These are phyloP conservation scores for Laburnicola sp. DNA, from an alignment of 2,329 filamentous ascomycete genomes.

Conservation along the genomic window DNA sequence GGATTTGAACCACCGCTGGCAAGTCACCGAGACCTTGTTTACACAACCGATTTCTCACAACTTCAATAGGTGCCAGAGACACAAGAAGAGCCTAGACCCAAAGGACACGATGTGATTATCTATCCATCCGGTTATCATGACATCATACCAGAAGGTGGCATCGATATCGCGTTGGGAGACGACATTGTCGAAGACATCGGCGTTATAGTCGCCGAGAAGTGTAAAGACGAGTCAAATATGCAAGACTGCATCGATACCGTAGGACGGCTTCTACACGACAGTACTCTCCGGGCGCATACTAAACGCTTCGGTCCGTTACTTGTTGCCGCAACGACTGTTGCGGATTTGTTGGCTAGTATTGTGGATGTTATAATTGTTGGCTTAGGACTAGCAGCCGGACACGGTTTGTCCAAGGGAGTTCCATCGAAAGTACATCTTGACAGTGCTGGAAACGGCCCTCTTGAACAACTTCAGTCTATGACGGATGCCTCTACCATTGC, in stretches of 20 bases:
- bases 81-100: neutral
- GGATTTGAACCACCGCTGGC: too few relatives aligned
- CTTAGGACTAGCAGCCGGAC: neutral
- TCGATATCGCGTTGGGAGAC: neutral
- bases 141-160: neutral
- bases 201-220: neutral
- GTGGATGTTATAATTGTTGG: neutral
- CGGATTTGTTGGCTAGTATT: neutral
- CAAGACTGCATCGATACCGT: neutral
- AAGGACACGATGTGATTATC: neutral
- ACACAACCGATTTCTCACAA: too few relatives aligned
- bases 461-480: neutral
- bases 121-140: neutral
- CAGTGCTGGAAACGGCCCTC: neutral
- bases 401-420: neutral
- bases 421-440: neutral
- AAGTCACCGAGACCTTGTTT: too few relatives aligned
- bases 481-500: neutral
- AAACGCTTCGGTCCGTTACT: neutral
- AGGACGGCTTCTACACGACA: neutral
- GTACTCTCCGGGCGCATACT: neutral
- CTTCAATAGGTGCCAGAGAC: too few relatives aligned
- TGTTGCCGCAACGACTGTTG: neutral
- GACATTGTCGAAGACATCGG: neutral
- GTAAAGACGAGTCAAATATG: neutral